Evolutionary conservation across 1,139 yeast species (phyloP).

Genomic region (Nadsonia commutata): DNA sequence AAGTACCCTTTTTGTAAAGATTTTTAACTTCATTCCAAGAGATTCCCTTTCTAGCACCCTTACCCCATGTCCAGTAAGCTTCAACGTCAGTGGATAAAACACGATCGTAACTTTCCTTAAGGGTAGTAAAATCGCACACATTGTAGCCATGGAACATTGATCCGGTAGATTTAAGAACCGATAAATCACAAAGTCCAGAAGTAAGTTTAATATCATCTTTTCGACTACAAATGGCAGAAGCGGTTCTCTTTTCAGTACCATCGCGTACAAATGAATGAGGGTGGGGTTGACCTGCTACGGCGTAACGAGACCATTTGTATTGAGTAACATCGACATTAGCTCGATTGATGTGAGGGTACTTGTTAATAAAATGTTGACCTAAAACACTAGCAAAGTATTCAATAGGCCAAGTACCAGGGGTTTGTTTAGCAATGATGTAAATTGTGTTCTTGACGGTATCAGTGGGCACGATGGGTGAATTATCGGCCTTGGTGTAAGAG

Average conservation of each 20-base stretch:
- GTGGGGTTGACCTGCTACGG: conserved; percentile 58
- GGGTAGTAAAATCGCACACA: conserved; percentile 76
- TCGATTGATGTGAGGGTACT: conserved; percentile 64
- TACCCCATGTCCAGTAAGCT: conserved; percentile 56
- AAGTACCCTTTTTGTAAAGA: conserved; percentile 41
- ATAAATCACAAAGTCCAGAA: conserved; percentile 71
- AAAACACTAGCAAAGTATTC: conserved; percentile 80
- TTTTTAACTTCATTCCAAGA: conserved; percentile 1
- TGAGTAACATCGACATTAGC: conserved; percentile 55
- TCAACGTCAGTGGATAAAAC: conserved; percentile 78
- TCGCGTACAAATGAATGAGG: conserved; percentile 75
- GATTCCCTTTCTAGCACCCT: conserved; percentile 31
- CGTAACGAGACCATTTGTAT: conserved; percentile 64
- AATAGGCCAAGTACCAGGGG: conserved; percentile 66
- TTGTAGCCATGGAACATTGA: conserved; percentile 84
- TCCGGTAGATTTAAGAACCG: conserved; percentile 85
- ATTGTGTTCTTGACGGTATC: conserved; percentile 89
- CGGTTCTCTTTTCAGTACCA: conserved; percentile 66
- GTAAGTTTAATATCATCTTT: conserved; percentile 35
- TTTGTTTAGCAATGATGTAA: conserved; percentile 62
- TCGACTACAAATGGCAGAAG: conserved; percentile 37
- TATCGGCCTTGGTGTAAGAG: conserved; percentile 79
- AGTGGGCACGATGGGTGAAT: conserved; percentile 79
- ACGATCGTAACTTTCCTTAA: conserved; percentile 69
- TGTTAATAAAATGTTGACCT: conserved; percentile 63